A percentile compares a stretch with the other conserved stretches of the same genome.
These are phyloP conservation scores for Laguncularia racemosa DNA, from an alignment of 345 rosid species.

Conservation along the genomic window DNA sequence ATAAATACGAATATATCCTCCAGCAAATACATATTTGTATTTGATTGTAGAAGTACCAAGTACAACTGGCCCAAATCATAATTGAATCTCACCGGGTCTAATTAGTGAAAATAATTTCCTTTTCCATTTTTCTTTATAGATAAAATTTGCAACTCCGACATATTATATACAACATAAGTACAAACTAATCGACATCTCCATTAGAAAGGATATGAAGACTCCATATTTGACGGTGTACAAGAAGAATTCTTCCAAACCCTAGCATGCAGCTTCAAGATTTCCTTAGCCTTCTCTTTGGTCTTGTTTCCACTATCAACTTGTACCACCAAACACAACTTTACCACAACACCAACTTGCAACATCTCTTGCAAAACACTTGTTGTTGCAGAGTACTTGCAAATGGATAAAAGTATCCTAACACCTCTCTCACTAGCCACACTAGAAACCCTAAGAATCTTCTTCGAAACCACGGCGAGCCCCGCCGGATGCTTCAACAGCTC, in stretches of 20 bases:
- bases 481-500: conserved; percentile 55
- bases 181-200: no score
- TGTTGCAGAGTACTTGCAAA: conserved; percentile 57
- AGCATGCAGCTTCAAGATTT: conserved; percentile 60
- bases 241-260: conserved; percentile 58
- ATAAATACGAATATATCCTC: no score
- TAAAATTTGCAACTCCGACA: no score
- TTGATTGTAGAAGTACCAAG: no score
- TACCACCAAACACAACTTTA: conserved; percentile 56
- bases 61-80: no score
- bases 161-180: no score
- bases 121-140: no score
- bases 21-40: no score
- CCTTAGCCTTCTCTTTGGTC: conserved; percentile 51
- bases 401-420: conserved; percentile 47
- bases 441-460: conserved; percentile 73
- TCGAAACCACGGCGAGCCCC: conserved; percentile 62
- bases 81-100: no score
- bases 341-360: conserved; percentile 63
- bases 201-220: conserved; percentile 26
- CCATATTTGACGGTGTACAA: conserved; percentile 32
- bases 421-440: conserved; percentile 51
- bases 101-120: no score
- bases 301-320: conserved; percentile 40
- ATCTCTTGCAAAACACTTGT: conserved; percentile 46